Base-by-base conservation (phyloP, 2,329 filamentous ascomycete species). In the Kalmusia sp. region DNA sequence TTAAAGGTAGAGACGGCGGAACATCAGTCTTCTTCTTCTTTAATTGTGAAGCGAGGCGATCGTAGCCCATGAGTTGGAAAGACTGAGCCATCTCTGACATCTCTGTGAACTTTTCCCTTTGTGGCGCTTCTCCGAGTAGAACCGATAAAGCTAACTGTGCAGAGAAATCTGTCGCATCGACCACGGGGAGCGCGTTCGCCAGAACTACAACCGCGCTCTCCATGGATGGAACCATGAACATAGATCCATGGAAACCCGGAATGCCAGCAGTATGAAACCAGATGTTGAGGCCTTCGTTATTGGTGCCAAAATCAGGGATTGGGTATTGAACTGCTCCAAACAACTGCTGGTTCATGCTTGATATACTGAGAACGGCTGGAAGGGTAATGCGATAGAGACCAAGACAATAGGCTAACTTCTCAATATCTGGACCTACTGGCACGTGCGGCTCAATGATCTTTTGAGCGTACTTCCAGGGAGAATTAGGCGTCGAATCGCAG, bases 111-210 rank as follows among this genome's bases (percentile, higher is more conserved):
- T n/a, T n/a, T 17, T 54, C 27, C 9, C 50, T 34, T 3, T 3
- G 11, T n/a, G 46, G 34, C 8, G 33, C n/a, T 34, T 49, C 30
- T 11, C 37, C 54, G 9, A 57, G 35, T 9, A 57, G 30, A 2
- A 34, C 40, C 3, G 50, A 46, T 8, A 57, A 25, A 3, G 41
- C 38, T 9, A 54, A 40, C 27, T 51, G 51, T 9, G 54, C 51
- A 4, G 27, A 44, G 38, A 57, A 57, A 40, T 54, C 54, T 7
- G 31, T 15, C 6, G 51, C 41, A 37, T 57, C 54, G 37, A 54
- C 35, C 15, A 51, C 25, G 9, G 54, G 51, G 15, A 43, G 44
- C 34, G 51, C 44, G 25, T 57, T 54, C 5, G 54, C 45, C 8
- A 57, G 31, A 9, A 28, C 35, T 3, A 57, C 51, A 4, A 57